Conservation (phyloP, 176 grass and related monocot genomes). For the Carex myosuroides region DNA sequence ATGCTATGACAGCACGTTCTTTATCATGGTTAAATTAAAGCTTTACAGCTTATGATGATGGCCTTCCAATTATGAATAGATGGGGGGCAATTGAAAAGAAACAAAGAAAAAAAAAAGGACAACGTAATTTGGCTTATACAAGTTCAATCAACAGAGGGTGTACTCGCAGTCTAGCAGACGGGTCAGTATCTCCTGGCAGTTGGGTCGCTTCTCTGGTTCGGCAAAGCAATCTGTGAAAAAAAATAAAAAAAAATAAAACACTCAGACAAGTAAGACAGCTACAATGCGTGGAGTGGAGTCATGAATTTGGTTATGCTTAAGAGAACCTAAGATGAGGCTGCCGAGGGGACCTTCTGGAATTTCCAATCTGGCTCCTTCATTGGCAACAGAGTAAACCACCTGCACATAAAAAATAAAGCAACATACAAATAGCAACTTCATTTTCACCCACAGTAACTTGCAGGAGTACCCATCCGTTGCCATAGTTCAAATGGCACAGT, state of each 20-base stretch:
- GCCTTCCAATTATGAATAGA: constrained; percentile 24
- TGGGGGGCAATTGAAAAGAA: constrained; percentile 28
- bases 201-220: constrained; percentile 69
- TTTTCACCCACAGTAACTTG: background rate
- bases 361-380: constrained; percentile 76
- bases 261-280: background rate
- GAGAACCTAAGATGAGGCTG: constrained; percentile 76
- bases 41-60: constrained; percentile 48
- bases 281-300: background rate
- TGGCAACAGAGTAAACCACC: constrained; percentile 92
- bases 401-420: constrained; percentile 25
- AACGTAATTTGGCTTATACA: constrained; percentile 14
- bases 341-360: constrained; percentile 92
- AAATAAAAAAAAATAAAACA: background rate
- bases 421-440: background rate
- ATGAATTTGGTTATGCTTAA: background rate
- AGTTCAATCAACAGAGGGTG: constrained; percentile 63
- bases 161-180: constrained; percentile 93
- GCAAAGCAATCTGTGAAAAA: constrained; percentile 75
- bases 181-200: constrained; percentile 91
- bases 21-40: constrained; percentile 40
- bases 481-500: background rate
- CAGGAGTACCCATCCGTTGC: background rate
- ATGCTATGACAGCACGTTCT: constrained; percentile 19
- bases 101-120: constrained; percentile 28